A percentile compares a stretch with the other conserved stretches of the same genome.
phyloP scores from a whole-genome alignment of 441 rosid genomes.

The Euphorbia schlechtendalii region DNA sequence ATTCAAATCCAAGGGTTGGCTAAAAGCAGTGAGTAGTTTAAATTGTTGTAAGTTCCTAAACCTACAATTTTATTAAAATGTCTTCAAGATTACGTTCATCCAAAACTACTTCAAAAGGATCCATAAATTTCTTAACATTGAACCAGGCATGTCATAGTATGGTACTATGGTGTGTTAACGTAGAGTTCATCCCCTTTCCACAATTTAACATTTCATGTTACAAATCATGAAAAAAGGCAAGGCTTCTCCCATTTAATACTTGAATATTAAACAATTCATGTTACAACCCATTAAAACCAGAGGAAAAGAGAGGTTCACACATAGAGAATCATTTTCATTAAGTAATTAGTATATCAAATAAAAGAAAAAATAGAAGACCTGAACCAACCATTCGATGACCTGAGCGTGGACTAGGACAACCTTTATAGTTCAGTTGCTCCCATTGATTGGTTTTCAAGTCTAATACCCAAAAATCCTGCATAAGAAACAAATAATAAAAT shows the following conservation, averaged over 20 bases:
- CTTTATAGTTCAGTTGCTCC: conserved; percentile 89
- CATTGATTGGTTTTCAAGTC: conserved; percentile 93
- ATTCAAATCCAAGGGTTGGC: not conserved
- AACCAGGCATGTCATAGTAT: conserved; percentile 1
- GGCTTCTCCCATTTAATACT: not conserved
- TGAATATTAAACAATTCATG: not conserved
- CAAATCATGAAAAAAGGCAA: not conserved
- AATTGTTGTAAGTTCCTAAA: not conserved
- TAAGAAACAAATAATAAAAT: conserved; percentile 1
- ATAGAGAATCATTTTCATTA: not conserved
- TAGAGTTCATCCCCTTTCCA: not conserved
- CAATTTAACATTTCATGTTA: not conserved
- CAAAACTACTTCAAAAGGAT: not conserved
- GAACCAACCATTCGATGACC: conserved; percentile 93
- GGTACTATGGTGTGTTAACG: not conserved
- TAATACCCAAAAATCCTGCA: conserved; percentile 88
- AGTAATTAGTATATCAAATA: not conserved
- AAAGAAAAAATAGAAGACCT: conserved; percentile 16
- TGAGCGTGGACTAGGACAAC: conserved; percentile 87
- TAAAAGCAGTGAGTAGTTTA: not conserved
- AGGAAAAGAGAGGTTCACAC: not conserved
- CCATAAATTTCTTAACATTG: not conserved
- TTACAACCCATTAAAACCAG: not conserved
- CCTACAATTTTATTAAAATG: not conserved
- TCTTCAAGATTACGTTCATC: not conserved